Evolutionary conservation across 371 early-diverging fungal species (phyloP).

Genomic region (Sanchytrium tribonematis): DNA sequence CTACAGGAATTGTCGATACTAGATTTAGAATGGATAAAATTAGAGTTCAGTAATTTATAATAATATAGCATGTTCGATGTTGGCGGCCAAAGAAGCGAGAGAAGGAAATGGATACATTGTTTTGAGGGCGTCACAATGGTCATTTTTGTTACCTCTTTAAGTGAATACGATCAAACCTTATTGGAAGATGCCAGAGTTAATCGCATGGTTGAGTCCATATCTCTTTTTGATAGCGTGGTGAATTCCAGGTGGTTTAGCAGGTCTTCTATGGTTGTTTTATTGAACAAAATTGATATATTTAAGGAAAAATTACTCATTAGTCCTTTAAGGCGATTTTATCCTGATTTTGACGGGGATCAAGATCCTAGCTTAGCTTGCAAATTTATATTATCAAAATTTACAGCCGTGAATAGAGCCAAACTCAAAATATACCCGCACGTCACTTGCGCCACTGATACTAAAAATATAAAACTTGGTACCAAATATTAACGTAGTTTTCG

Average conservation of each 20-base stretch:
- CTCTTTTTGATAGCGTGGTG: slow-evolving; percentile 5
- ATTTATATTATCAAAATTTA: slow-evolving; percentile 45
- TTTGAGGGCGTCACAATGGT: slow-evolving; percentile 6
- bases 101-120: slow-evolving; percentile 7
- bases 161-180: slow-evolving; percentile 8
- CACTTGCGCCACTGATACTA: slow-evolving; percentile 3
- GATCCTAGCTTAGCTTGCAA: slow-evolving; percentile 39
- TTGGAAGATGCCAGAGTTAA: slow-evolving; percentile 6
- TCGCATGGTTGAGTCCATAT: slow-evolving; percentile 5
- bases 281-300: slow-evolving; percentile 11
- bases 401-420: slow-evolving; percentile 36
- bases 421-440: slow-evolving; percentile 41
- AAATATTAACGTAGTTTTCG: not conserved
- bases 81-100: slow-evolving; percentile 6
- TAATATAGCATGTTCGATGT: slow-evolving; percentile 6
- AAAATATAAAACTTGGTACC: not conserved
- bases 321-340: slow-evolving; percentile 5
- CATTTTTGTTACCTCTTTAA: slow-evolving; percentile 7
- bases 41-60: slow-evolving; percentile 1
- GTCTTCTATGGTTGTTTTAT: slow-evolving; percentile 7
- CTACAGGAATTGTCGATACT: slow-evolving; percentile 4
- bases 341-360: slow-evolving; percentile 5
- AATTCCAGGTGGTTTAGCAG: slow-evolving; percentile 7
- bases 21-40: slow-evolving; percentile 2
- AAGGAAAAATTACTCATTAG: slow-evolving; percentile 3